Evolutionary conservation across 2,329 filamentous ascomycete genomes (phyloP), one percentile per base, ranked within the genome.

Genomic region (Penicillium sp.): DNA sequence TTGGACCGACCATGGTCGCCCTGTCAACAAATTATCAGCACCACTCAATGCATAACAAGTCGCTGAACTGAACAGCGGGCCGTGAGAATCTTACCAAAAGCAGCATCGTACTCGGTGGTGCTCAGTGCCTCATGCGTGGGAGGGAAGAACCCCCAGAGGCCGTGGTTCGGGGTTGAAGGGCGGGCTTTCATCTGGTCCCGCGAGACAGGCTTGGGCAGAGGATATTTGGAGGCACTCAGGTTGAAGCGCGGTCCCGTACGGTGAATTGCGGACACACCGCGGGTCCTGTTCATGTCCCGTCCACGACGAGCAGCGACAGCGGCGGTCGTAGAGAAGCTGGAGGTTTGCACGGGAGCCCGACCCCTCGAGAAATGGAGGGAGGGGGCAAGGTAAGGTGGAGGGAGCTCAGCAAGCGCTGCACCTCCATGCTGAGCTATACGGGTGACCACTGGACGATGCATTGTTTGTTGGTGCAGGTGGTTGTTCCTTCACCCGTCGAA

Each of bases 111-210:
- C 33, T 82, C 77, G 4, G 90, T 90, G 6, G 83, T 83, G 58
- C 79, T 78, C 61, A 95, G 68, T n/a, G 84, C 72, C 62, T 82
- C 80, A 55, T 81, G 80, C 55, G 84, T 78, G 53, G 77, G 77
- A 61, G 84, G 82, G 72, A 98, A 97, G 73, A 98, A 98, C 1
- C 81, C 85, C 86, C 88, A 97, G 9, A 98, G 83, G 28, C 90
- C 91, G 70, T 98, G 93, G 56, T 90, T 73, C 27, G 82, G 77
- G 64, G 89, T 84, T 32, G 76, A 78, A 53, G 79, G 42, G n/a
- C 65, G 67, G 39, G 61, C 56, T 48, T 69, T 62, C 18, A 70
- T 54, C 4, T 81, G 77, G 51, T 77, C 76, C 1, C 74, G 73
- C 47, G 84, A 68, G 5, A 82, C 80, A 5, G 93, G 90, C 63